Percentiles rank a stretch among this genome's conserved stretches.
These are phyloP conservation scores for Schwanniomyces occidentalis DNA, from an alignment of 805 yeast species.

Conservation along the genomic window DNA sequence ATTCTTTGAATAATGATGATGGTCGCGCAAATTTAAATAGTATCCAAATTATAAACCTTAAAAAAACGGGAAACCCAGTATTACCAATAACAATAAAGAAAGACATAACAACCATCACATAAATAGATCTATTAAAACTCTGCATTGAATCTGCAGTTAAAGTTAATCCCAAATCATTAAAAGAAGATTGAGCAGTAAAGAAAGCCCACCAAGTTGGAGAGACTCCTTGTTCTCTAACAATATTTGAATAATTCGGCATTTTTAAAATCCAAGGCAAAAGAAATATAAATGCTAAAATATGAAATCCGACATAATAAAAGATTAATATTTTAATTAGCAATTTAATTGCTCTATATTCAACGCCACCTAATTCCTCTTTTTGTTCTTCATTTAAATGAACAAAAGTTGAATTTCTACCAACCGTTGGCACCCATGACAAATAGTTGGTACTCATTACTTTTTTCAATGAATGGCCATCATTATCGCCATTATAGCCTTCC, in stretches of 20 bases:
- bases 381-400: conserved; percentile 78
- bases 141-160: conserved; percentile 79
- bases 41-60: conserved; percentile 82
- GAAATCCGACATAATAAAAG: conserved; percentile 75
- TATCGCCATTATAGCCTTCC: conserved; percentile 14
- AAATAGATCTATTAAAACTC: conserved; percentile 63
- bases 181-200: conserved; percentile 76
- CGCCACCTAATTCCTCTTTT: conserved; percentile 95
- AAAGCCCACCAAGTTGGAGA: conserved; percentile 92
- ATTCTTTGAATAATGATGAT: conserved; percentile 64
- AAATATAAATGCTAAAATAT: conserved; percentile 52
- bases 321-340: conserved; percentile 65
- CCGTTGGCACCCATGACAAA: conserved; percentile 85
- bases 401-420: conserved; percentile 92
- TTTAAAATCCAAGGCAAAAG: conserved; percentile 62
- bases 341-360: conserved; percentile 89
- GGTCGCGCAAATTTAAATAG: conserved; percentile 67
- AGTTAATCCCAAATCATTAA: conserved; percentile 84
- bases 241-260: conserved; percentile 39
- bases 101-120: conserved; percentile 59
- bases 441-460: conserved; percentile 57
- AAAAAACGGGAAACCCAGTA: conserved; percentile 86
- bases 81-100: conserved; percentile 88
- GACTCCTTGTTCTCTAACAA: conserved; percentile 57
- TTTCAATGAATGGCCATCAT: conserved; percentile 14